Conservation (phyloP, 257 asterid species). For the Nicotiana tomentosiformis region DNA sequence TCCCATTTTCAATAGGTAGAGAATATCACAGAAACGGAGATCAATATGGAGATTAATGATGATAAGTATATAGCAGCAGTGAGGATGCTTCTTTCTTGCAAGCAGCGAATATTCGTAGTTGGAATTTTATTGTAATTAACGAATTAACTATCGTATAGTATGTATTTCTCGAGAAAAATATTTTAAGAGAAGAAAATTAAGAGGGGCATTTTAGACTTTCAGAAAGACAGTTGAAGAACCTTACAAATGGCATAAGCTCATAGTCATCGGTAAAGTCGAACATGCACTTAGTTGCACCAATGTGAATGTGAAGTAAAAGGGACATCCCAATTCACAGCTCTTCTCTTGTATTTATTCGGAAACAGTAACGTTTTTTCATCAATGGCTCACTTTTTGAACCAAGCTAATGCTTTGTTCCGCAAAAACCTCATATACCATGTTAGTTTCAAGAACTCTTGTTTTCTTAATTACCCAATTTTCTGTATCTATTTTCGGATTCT, state of each 20-base stretch:
- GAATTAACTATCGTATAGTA: neutral
- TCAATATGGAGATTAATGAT: too few relatives aligned
- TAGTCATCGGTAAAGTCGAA: neutral
- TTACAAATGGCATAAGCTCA: neutral
- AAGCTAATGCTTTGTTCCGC: constrained; percentile 24
- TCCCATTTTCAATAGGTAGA: neutral
- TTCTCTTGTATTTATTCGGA: too few relatives aligned
- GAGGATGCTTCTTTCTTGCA: too few relatives aligned
- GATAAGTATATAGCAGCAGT: too few relatives aligned
- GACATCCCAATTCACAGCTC: neutral
- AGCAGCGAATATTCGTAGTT: too few relatives aligned
- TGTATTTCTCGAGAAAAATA: neutral
- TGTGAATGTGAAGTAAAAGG: neutral
- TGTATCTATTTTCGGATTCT: neutral
- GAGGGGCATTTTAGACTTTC: constrained; percentile 3
- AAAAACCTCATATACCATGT: constrained; percentile 28
- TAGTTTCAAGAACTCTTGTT: neutral
- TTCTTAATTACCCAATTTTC: neutral
- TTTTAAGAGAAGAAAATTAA: neutral
- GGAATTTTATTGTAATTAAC: too few relatives aligned
- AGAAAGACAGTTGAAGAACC: neutral
- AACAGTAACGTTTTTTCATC: neutral
- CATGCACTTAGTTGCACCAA: neutral
- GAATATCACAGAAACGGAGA: neutral
- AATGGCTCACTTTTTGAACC: constrained; percentile 28